A percentile compares a stretch with the other conserved stretches of the same genome.
These are phyloP conservation scores for Gelatoporia subvermispora DNA, from an alignment of 768 basidiomycete species.

Conservation along the genomic window DNA sequence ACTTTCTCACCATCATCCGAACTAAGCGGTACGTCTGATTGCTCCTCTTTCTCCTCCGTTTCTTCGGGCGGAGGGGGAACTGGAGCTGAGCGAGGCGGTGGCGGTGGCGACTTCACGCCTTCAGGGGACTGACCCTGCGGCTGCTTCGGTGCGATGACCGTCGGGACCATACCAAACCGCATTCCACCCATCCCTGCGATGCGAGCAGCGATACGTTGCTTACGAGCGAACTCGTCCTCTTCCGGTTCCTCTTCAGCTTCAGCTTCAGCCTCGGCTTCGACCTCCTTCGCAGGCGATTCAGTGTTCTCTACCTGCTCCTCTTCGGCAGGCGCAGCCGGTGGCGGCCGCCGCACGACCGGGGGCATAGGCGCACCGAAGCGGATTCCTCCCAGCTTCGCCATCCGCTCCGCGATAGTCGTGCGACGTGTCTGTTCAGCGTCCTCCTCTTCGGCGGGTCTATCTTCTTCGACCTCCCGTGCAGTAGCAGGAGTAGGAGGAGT, in stretches of 20 bases:
- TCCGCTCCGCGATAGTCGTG: slow-evolving; percentile 84
- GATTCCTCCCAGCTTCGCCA: slow-evolving; percentile 89
- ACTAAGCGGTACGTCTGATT: slow-evolving; percentile 28
- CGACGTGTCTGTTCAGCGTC: slow-evolving; percentile 44
- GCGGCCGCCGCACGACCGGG: slow-evolving; percentile 32
- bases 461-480: background rate
- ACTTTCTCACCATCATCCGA: slow-evolving; percentile 61
- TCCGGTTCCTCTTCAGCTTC: slow-evolving; percentile 30
- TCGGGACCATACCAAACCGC: slow-evolving; percentile 51
- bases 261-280: slow-evolving; percentile 15
- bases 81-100: slow-evolving; percentile 14
- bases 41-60: slow-evolving; percentile 33
- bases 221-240: slow-evolving; percentile 58
- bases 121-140: slow-evolving; percentile 7
- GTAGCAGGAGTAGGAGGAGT: background rate
- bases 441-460: slow-evolving; percentile 10
- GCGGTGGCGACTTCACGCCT: slow-evolving; percentile 7
- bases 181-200: slow-evolving; percentile 54
- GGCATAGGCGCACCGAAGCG: slow-evolving; percentile 69
- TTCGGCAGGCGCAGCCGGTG: slow-evolving; percentile 27
- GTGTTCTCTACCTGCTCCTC: slow-evolving; percentile 11
- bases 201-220: slow-evolving; percentile 49
- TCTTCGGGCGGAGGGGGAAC: slow-evolving; percentile 15
- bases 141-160: slow-evolving; percentile 21
- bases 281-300: slow-evolving; percentile 16